These are phyloP conservation scores for Trypanosoma lewisi DNA, from an alignment of 208 protist genomes.

Conservation along the genomic window DNA sequence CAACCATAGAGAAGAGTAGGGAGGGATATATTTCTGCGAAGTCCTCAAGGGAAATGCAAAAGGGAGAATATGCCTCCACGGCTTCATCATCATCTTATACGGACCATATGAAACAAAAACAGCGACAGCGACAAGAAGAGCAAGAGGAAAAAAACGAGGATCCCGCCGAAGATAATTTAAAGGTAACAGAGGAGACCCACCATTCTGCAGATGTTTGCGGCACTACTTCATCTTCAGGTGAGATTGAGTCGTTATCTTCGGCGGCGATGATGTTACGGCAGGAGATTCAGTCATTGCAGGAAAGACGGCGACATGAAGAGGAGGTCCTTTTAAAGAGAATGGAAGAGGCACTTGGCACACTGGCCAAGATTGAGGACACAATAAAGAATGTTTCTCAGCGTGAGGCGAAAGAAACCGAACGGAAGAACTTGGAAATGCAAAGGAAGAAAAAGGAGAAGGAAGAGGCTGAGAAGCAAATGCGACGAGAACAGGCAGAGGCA, in stretches of 20 bases:
- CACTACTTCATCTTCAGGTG: constrained; percentile 1
- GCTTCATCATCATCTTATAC: neutral
- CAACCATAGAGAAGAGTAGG: neutral
- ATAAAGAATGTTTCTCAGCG: constrained; percentile 32
- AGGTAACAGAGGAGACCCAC: neutral
- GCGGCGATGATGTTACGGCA: constrained; percentile 25
- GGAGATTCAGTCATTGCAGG: constrained; percentile 26
- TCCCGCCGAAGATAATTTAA: constrained; percentile 20
- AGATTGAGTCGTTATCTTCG: constrained; percentile 30
- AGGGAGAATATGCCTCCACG: neutral
- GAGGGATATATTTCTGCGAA: neutral
- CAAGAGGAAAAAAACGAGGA: constrained; percentile 19
- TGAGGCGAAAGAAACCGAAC: constrained; percentile 15
- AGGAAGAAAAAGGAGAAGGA: constrained; percentile 15
- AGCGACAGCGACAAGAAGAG: neutral
- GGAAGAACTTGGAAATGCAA: constrained; percentile 16
- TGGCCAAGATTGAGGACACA: constrained; percentile 33
- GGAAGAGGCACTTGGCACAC: constrained; percentile 22
- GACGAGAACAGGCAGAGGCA: constrained; percentile 41
- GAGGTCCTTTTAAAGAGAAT: constrained; percentile 22
- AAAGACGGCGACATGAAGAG: constrained; percentile 25
- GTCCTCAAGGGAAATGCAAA: neutral
- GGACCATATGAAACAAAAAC: neutral
- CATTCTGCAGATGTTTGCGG: neutral
- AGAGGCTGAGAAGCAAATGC: constrained; percentile 20